A percentile compares a stretch with the other conserved stretches of the same genome.
Conservation (phyloP, 352 stramenopile species). For the Globisporangium nagaii region DNA sequence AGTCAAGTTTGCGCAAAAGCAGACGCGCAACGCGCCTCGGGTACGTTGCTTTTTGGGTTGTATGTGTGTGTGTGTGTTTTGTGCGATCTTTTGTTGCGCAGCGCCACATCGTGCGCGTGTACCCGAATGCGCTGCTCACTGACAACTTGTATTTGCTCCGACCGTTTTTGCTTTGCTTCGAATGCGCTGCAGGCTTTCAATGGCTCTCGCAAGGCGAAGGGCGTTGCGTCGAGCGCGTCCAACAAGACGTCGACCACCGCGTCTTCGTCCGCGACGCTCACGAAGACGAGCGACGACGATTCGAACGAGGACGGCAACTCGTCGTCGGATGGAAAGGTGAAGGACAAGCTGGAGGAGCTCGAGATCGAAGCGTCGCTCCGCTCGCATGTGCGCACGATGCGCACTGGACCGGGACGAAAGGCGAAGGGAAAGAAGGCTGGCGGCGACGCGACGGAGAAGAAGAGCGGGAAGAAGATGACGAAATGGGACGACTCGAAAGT, state of each 20-base stretch:
- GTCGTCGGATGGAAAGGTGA: slow-evolving; percentile 40
- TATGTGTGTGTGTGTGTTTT: not conserved
- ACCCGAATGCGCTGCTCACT: not conserved
- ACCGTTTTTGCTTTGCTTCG: not conserved
- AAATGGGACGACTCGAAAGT: slow-evolving; percentile 85
- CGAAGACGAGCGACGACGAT: slow-evolving; percentile 35
- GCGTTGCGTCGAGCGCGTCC: slow-evolving; percentile 33
- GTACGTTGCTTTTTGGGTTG: slow-evolving; percentile 14
- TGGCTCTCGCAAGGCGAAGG: slow-evolving; percentile 59
- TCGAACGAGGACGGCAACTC: slow-evolving; percentile 58
- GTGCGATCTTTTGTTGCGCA: not conserved
- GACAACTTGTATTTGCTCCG: not conserved
- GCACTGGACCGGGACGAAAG: slow-evolving; percentile 58
- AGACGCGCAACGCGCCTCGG: slow-evolving; percentile 48
- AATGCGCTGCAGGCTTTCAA: slow-evolving; percentile 38
- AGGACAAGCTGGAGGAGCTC: slow-evolving; percentile 53
- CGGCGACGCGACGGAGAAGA: slow-evolving; percentile 47
- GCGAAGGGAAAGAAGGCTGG: slow-evolving; percentile 42
- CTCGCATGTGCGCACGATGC: slow-evolving; percentile 50
- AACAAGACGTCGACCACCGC: slow-evolving; percentile 35
- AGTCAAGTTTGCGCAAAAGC: slow-evolving; percentile 59
- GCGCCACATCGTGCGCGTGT: too few relatives aligned
- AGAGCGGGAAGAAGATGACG: slow-evolving; percentile 71
- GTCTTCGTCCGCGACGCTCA: slow-evolving; percentile 33
- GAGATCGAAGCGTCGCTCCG: slow-evolving; percentile 40